Conservation (phyloP, 306 rosid species). For the Lathyrus oleraceus region DNA sequence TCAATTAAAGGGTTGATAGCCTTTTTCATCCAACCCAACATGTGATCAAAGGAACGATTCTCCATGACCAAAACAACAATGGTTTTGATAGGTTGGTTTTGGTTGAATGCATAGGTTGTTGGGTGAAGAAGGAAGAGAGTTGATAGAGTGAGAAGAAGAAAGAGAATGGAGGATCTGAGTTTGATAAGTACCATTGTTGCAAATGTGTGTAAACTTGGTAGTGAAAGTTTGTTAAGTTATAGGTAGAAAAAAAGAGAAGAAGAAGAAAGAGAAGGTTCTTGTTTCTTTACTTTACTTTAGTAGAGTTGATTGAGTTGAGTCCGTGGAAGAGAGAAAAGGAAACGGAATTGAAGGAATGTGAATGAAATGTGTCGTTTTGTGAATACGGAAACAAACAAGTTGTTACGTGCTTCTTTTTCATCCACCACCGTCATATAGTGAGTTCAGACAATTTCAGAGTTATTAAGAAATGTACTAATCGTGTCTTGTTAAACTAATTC, state of each 20-base stretch:
- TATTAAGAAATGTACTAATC: too few species aligned
- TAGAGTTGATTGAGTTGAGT: not conserved
- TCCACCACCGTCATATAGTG: not conserved
- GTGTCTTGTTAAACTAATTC: too few species aligned
- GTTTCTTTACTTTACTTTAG: conserved; percentile 25
- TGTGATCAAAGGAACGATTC: conserved; percentile 94
- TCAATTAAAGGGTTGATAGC: conserved; percentile 66
- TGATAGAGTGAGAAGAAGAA: conserved; percentile 54
- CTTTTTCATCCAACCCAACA: conserved; percentile 96
- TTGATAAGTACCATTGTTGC: conserved; percentile 36
- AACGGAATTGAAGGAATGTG: conserved; percentile 36
- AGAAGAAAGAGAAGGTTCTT: conserved; percentile 45
- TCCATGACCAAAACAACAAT: conserved; percentile 93
- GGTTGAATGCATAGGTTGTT: conserved; percentile 44
- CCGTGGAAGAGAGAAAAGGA: conserved; percentile 12
- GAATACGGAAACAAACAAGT: not conserved
- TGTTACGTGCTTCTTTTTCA: conserved; percentile 12
- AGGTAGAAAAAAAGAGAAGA: not conserved
- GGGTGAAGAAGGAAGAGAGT: conserved; percentile 38
- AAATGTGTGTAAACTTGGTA: conserved; percentile 5
- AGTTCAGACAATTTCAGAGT: too few species aligned
- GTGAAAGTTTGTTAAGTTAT: not conserved
- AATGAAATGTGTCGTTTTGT: conserved; percentile 30
- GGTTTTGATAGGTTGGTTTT: conserved; percentile 71
- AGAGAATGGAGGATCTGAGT: conserved; percentile 45